Evolutionary conservation across 257 asterid genomes (phyloP).

Genomic region (Solanum rostratum): DNA sequence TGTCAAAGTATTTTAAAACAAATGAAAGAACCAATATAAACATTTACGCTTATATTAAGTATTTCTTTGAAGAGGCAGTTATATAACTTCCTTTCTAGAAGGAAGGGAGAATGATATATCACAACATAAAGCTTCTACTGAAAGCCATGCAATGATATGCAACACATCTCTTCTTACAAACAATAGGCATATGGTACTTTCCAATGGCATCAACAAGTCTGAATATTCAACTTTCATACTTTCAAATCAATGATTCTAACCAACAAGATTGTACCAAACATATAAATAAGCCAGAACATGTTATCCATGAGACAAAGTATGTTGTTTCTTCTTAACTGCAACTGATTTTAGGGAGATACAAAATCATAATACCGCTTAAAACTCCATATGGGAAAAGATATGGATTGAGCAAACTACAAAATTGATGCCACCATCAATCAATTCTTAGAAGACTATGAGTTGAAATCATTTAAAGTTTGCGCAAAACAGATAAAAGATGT

Average conservation of each 20-base stretch:
- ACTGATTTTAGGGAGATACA: neutral
- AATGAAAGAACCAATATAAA: neutral
- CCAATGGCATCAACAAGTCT: neutral
- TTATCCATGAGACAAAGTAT: neutral
- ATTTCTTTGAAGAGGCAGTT: neutral
- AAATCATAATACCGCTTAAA: neutral
- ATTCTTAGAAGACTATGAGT: neutral
- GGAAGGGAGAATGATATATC: neutral
- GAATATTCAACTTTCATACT: neutral
- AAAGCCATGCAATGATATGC: neutral
- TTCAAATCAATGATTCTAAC: neutral
- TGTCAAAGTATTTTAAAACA: neutral
- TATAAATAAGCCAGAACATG: neutral
- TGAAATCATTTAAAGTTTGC: neutral
- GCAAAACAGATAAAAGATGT: neutral
- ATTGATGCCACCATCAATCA: neutral
- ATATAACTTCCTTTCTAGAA: neutral
- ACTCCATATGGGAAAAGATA: neutral
- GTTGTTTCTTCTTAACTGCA: neutral
- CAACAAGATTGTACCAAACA: neutral
- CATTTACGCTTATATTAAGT: neutral
- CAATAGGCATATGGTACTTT: neutral
- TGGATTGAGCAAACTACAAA: neutral
- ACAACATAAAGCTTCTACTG: neutral
- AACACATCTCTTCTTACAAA: neutral